Evolutionary conservation across 805 yeast species (phyloP), one percentile per base, ranked within the genome.

Genomic region (Saturnispora sekii): DNA sequence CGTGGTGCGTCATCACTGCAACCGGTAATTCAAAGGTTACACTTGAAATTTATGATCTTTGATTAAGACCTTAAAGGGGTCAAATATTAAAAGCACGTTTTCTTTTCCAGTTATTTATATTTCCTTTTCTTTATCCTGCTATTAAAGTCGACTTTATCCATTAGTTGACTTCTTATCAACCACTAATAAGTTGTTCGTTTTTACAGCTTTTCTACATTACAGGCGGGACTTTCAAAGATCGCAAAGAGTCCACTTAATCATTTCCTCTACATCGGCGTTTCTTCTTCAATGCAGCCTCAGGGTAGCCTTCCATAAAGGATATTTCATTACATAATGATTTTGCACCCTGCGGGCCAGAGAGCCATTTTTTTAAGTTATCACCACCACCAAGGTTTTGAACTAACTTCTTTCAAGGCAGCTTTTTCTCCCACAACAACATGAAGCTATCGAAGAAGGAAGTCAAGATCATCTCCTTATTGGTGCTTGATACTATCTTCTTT

Each of bases 1-100:
- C 74, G n/a, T 86, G 74, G 74, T 87, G 96, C 72, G 83, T 86
- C 43, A 82, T 85, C 41, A 85, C 95, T 38, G 95, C 86, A 32
- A 63, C 65, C 38, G 72, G 76, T 53, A 72, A 74, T 44, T 69
- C 84, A 32, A 69, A 68, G 44, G 95, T 90, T 32, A 73, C 68
- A 45, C 77, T 86, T 56, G 94, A 84, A 62, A 81, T 86, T 3
- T 87, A 86, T 54, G 70, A 61, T 34, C 38, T 58, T 11, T 57
- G 46, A 50, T 21, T 21, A 8, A 4, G 26, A 5, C 26, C 26
- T 21, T 21, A 21, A 21, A 5, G 7, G 6, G 26, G 6, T 21
- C 26, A 21, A 21, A 21, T 5, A 21, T 21, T 21, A 21, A 21
- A 11, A 29, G 14, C 8, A 10, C n/a, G 14, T 30, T 7, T 3